Percentiles rank a stretch among this genome's conserved stretches.
phyloP scores from a whole-genome alignment of 352 stramenopile genomes.

The Globisporangium takayamanum region DNA sequence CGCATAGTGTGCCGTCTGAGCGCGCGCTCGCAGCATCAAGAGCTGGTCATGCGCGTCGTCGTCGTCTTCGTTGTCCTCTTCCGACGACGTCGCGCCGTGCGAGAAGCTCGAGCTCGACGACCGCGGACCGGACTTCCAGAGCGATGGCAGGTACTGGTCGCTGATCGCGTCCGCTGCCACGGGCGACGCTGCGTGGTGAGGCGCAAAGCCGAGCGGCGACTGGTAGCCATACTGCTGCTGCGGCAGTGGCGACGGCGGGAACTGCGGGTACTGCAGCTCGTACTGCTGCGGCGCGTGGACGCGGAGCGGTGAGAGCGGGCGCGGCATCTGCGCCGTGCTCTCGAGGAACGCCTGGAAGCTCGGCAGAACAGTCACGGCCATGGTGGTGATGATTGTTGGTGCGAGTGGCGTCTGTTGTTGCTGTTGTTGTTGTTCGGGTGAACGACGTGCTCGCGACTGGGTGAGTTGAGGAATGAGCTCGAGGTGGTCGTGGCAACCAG shows the following conservation, averaged over 20 bases:
- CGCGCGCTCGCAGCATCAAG: constrained; percentile 1
- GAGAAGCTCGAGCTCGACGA: constrained; percentile 10
- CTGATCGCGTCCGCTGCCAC: neutral
- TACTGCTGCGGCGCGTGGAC: constrained; percentile 3
- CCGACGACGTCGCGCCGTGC: constrained; percentile 14
- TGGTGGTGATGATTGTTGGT: neutral
- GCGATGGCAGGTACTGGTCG: neutral
- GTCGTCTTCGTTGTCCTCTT: constrained; percentile 24
- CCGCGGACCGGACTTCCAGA: constrained; percentile 6
- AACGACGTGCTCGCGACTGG: neutral
- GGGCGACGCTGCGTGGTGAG: neutral
- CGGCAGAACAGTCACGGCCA: constrained; percentile 43
- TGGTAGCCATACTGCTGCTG: neutral
- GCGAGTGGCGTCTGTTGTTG: neutral
- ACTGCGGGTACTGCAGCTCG: constrained; percentile 1
- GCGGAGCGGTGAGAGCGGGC: constrained; percentile 15
- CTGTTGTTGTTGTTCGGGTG: neutral
- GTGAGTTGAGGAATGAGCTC: neutral
- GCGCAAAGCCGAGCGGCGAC: neutral
- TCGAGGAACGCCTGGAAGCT: constrained; percentile 56
- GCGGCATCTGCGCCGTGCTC: constrained; percentile 20
- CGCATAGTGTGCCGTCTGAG: too few relatives aligned
- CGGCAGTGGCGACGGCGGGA: neutral
- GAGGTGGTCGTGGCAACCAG: constrained; percentile 2
- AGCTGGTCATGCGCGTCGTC: constrained; percentile 8